These are phyloP conservation scores for Eleusine coracana DNA, from an alignment of 176 grass and related monocot species.

Conservation along the genomic window DNA sequence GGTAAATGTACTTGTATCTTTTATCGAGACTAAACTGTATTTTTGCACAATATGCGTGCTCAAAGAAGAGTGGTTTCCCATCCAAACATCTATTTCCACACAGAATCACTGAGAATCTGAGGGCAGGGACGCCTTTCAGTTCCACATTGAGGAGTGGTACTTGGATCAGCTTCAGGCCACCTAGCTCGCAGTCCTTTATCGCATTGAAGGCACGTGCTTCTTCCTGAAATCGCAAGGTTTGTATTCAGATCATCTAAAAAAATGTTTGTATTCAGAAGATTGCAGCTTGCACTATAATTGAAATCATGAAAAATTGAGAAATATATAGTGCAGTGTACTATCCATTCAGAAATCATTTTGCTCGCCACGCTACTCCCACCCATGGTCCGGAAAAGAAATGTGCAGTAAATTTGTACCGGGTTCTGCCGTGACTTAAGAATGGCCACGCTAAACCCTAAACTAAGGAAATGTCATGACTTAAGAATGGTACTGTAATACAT, in stretches of 20 bases:
- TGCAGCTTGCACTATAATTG: background rate
- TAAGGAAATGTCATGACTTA: background rate
- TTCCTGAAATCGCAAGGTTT: conserved; percentile 49
- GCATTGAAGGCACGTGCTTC: conserved; percentile 50
- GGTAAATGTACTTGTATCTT: background rate
- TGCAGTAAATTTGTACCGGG: background rate
- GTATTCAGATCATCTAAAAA: background rate
- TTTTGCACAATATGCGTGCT: background rate
- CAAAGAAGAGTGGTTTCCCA: background rate
- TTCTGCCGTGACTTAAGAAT: background rate
- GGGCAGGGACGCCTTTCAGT: conserved; percentile 55
- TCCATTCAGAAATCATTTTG: background rate
- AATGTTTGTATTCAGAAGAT: background rate
- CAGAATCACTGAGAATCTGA: conserved; percentile 58
- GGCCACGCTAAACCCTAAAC: background rate
- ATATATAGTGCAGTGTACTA: background rate
- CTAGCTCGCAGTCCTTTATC: conserved; percentile 52
- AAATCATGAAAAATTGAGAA: background rate
- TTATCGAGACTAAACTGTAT: background rate
- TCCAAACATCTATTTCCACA: conserved; percentile 49
- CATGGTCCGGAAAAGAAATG: background rate
- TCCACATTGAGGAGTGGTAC: conserved; percentile 52
- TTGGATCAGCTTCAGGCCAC: conserved; percentile 53
- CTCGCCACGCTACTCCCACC: background rate
- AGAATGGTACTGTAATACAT: background rate